Evolutionary conservation across 345 rosid species (phyloP).

Genomic region (Anastatica hierochuntica): DNA sequence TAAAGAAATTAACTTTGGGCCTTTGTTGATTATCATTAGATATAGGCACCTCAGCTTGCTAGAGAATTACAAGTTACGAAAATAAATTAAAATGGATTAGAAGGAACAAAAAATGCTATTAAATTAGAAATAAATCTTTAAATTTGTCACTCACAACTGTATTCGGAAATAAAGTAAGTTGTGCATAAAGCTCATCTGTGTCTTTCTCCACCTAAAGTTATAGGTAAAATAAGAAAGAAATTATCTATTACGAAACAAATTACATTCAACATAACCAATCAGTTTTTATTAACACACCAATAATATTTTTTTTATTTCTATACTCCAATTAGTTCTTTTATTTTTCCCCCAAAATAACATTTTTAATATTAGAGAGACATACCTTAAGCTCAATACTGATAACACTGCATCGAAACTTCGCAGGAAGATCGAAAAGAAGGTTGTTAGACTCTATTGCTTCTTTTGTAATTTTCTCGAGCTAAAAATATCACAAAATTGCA

Average conservation of each 20-base stretch:
- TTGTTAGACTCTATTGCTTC: conserved; percentile 23
- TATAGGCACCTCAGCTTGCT: background rate
- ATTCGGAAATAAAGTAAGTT: conserved; percentile 37
- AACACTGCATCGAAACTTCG: conserved; percentile 42
- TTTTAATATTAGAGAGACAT: background rate
- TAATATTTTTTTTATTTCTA: no score
- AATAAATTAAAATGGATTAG: background rate
- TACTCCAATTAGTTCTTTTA: no score
- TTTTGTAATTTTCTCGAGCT: conserved; percentile 32
- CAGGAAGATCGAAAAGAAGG: conserved; percentile 45
- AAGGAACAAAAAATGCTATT: background rate
- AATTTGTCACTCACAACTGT: conserved; percentile 35
- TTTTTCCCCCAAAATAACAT: background rate
- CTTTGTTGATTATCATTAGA: background rate
- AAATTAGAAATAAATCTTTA: conserved; percentile 18
- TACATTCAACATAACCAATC: no score
- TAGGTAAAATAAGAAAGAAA: no score
- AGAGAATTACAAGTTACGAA: background rate
- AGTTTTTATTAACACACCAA: no score
- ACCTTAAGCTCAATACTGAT: conserved; percentile 39
- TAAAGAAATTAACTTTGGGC: background rate
- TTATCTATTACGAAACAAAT: no score
- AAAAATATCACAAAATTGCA: background rate
- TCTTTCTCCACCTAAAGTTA: conserved; percentile 33
- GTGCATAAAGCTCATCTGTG: conserved; percentile 52